These are phyloP conservation scores for Rhododendron ferrugineum DNA, from an alignment of 148 eudicot genomes.

Conservation along the genomic window DNA sequence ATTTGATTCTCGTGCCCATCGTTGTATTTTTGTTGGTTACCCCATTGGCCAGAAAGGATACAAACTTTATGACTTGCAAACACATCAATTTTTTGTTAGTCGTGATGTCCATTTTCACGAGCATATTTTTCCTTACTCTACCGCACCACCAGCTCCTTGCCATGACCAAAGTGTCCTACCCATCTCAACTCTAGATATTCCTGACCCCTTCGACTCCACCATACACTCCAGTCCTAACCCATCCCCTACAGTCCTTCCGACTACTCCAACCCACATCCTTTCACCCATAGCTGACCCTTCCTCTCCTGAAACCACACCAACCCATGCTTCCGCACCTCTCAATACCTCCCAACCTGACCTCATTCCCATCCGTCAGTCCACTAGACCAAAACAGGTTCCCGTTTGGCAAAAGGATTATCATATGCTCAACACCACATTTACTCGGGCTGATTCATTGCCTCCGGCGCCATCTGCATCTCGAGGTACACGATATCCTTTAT, in stretches of 20 bases:
- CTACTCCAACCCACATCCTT: not conserved
- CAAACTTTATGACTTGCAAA: not conserved
- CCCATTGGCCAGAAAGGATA: not conserved
- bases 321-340: not conserved
- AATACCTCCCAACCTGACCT: not conserved
- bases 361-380: not conserved
- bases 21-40: not conserved
- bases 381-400: not conserved
- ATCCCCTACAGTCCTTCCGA: not conserved
- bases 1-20: not conserved
- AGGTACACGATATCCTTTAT: not conserved
- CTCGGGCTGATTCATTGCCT: not conserved
- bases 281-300: not conserved
- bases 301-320: not conserved
- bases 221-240: not conserved
- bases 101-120: not conserved
- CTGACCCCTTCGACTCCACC: not conserved
- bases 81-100: not conserved
- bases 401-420: not conserved
- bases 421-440: not conserved
- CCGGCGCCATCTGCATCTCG: not conserved
- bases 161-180: not conserved
- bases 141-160: not conserved
- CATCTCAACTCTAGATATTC: not conserved
- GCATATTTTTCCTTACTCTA: not conserved